These are phyloP conservation scores for Persicaria tinctoria DNA, from an alignment of 148 eudicot species.

Conservation along the genomic window DNA sequence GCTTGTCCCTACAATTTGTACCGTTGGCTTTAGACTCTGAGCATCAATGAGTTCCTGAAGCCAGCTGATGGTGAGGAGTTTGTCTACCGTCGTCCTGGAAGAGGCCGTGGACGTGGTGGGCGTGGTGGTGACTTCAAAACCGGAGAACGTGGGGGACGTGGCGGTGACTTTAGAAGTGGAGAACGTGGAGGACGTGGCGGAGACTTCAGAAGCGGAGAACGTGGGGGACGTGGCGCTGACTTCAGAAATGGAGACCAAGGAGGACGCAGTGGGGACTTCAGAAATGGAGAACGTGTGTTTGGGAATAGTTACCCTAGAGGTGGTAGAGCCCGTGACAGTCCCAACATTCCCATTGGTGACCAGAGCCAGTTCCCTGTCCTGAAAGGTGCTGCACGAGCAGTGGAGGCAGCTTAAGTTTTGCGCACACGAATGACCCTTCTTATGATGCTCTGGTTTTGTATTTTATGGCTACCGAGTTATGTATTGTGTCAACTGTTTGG, in stretches of 20 bases:
- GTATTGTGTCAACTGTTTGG: background rate
- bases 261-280: background rate
- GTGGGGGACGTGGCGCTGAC: background rate
- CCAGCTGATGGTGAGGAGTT: conserved; percentile 32
- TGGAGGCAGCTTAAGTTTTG: conserved; percentile 11
- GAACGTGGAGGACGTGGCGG: conserved; percentile 17
- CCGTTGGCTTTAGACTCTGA: conserved; percentile 18
- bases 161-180: background rate
- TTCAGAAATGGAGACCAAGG: background rate
- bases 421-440: background rate
- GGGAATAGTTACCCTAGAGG: conserved; percentile 8
- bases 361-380: conserved; percentile 13
- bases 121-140: conserved; percentile 18
- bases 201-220: background rate
- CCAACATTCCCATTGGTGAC: background rate
- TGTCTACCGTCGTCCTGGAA: conserved; percentile 18
- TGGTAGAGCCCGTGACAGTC: background rate
- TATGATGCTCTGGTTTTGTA: background rate
- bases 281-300: conserved; percentile 6
- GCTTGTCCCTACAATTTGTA: background rate
- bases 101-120: conserved; percentile 31
- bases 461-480: background rate
- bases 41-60: conserved; percentile 40
- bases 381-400: conserved; percentile 4
- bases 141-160: conserved; percentile 20